Base-by-base conservation (phyloP, 2,329 filamentous ascomycete species). In the Ophiostoma quercus region DNA sequence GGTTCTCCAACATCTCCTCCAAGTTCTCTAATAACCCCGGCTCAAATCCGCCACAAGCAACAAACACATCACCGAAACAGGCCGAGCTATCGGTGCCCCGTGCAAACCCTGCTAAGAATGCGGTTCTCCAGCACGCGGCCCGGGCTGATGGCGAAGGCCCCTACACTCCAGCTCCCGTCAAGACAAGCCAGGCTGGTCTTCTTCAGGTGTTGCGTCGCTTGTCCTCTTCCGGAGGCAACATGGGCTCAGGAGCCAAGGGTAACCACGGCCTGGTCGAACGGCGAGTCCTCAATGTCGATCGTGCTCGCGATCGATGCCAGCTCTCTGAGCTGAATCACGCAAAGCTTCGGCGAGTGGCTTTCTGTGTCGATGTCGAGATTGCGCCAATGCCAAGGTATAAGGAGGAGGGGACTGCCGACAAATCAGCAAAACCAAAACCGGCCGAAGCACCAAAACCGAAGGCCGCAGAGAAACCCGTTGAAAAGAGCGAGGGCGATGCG, bases 361-460 rank as follows among this genome's bases (percentile, higher is more conserved):
- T 99, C 76, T 97, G 92, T 75, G 95, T 99, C 2, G 95, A 99
- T 76, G 94, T 99, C 4, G 95, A 99, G 78, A 96, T 99, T 76
- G 94, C 94, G 2, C 92, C 93, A 0, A 88, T 92, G 76, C 92
- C 94, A 32, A 89, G 87, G 74, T 95, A 96, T 74, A 80, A 82
- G 16, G 91, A 95, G 2, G 83, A 83, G 19, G 84, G 85, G 70
- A 78, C 79, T 5, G 32, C 60, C 67, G 84, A 84, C 71, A 85
- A 91, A 89, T 76, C 87, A 11, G 32, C 60, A n/a, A 65, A 65
- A 39, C 16, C 62, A 7, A 65, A 65, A 41, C 3, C 32, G 2
- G n/a, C 19, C 16, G 62, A 65, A 6, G 11, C 11, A 16, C 54
- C 25, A 32, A 60, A 16, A 32, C 25, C 14, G 9, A 60, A 60